Conservation (phyloP, 768 basidiomycete species). For the Thelephora aurantiotincta region DNA sequence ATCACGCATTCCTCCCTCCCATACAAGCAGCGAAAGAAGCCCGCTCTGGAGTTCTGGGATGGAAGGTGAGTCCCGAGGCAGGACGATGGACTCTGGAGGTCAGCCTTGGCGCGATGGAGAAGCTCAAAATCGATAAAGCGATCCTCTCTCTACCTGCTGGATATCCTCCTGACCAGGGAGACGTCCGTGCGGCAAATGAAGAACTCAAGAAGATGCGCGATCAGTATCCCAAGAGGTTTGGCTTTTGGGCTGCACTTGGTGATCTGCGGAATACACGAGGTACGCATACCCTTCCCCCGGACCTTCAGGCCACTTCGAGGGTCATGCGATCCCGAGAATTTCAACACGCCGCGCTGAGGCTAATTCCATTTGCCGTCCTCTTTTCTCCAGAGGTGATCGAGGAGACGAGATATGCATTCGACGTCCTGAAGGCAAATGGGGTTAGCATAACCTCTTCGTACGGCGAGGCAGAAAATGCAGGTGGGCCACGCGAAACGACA, state of each 20-base stretch:
- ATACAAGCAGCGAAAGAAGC: constrained; percentile 27
- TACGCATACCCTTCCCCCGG: constrained; percentile 9
- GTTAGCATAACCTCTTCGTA: constrained; percentile 56
- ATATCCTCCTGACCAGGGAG: constrained; percentile 21
- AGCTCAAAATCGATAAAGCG: constrained; percentile 38
- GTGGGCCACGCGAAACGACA: constrained; percentile 20
- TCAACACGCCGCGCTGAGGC: not conserved
- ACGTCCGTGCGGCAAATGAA: constrained; percentile 25
- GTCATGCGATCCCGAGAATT: too few relatives aligned
- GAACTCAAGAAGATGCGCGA: constrained; percentile 25
- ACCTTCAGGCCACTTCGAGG: not conserved
- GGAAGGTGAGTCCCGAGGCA: constrained; percentile 46
- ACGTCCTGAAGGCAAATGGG: constrained; percentile 48
- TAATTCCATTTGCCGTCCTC: not conserved
- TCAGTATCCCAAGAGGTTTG: constrained; percentile 40
- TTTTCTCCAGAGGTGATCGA: constrained; percentile 31
- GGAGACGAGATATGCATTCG: constrained; percentile 49
- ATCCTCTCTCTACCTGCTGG: constrained; percentile 55
- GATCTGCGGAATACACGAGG: constrained; percentile 50
- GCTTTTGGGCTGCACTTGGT: constrained; percentile 52
- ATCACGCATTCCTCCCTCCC: constrained; percentile 52
- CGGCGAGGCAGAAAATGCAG: constrained; percentile 37
- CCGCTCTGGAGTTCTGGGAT: constrained; percentile 35
- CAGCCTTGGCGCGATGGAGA: constrained; percentile 53
- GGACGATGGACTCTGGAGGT: constrained; percentile 49